Evolutionary conservation across 345 rosid species (phyloP).

Genomic region (Viola odorata): DNA sequence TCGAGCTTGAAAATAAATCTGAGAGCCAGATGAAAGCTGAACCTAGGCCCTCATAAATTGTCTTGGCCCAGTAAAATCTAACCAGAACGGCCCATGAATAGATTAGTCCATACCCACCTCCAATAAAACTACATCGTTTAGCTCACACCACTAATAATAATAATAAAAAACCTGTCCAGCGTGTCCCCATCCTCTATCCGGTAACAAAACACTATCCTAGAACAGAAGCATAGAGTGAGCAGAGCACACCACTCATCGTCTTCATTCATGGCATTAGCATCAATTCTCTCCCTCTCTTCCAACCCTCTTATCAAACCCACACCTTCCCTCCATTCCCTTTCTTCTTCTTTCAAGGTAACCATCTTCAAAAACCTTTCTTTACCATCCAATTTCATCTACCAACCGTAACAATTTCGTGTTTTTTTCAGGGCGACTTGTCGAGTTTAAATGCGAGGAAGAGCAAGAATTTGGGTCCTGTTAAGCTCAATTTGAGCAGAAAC

Average conservation of each 20-base stretch:
- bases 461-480: not conserved
- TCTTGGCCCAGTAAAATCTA: too few relatives aligned
- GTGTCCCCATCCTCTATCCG: too few relatives aligned
- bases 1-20: too few relatives aligned
- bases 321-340: constrained; percentile 1
- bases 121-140: too few relatives aligned
- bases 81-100: too few relatives aligned
- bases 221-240: too few relatives aligned
- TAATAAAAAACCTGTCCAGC: too few relatives aligned
- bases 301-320: not conserved
- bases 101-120: too few relatives aligned
- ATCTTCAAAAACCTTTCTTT: not conserved
- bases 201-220: too few relatives aligned
- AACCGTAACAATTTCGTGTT: not conserved
- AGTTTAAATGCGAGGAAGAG: constrained; percentile 1
- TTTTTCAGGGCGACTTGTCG: constrained; percentile 1
- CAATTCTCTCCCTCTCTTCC: constrained; percentile 1
- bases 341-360: constrained; percentile 10
- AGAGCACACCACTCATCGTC: not conserved
- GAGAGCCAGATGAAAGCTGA: too few relatives aligned
- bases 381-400: not conserved
- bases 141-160: too few relatives aligned
- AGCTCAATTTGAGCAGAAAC: not conserved
- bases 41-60: too few relatives aligned
- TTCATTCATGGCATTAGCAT: not conserved